These are phyloP conservation scores for Plectosphaerella sp. DNA, from an alignment of 2,329 filamentous ascomycete genomes.

Conservation along the genomic window DNA sequence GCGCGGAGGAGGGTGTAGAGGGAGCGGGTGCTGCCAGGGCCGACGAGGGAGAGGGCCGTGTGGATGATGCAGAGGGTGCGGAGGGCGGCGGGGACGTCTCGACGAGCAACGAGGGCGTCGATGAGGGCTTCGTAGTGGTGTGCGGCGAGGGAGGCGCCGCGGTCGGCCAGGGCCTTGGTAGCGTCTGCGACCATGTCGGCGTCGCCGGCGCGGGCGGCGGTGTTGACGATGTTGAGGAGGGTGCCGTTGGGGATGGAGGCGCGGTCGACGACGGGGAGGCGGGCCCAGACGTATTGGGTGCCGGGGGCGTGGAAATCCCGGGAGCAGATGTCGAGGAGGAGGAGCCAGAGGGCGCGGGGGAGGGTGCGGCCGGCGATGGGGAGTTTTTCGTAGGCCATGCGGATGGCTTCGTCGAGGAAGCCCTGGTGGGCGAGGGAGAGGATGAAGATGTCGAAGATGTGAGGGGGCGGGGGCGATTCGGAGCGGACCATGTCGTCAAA, in stretches of 20 bases:
- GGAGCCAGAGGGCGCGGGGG: slow-evolving; percentile 55
- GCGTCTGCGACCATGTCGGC: slow-evolving; percentile 65
- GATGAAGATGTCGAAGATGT: slow-evolving; percentile 76
- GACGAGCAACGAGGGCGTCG: slow-evolving; percentile 58
- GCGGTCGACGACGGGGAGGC: slow-evolving; percentile 38
- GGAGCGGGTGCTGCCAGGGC: slow-evolving; percentile 56
- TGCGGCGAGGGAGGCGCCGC: slow-evolving; percentile 51
- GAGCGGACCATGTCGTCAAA: slow-evolving; percentile 62
- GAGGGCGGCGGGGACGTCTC: slow-evolving; percentile 63
- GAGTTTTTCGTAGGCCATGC: slow-evolving; percentile 57
- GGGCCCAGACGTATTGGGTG: slow-evolving; percentile 66
- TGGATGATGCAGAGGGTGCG: slow-evolving; percentile 71
- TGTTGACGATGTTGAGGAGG: slow-evolving; percentile 64
- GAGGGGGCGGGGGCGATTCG: slow-evolving; percentile 47
- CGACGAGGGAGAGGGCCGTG: slow-evolving; percentile 53
- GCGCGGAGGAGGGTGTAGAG: slow-evolving; percentile 54
- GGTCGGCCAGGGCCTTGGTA: slow-evolving; percentile 58
- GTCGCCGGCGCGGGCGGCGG: slow-evolving; percentile 67
- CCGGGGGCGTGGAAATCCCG: slow-evolving; percentile 58
- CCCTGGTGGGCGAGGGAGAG: slow-evolving; percentile 66
- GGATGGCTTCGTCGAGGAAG: slow-evolving; percentile 74
- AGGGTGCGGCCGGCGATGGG: slow-evolving; percentile 22
- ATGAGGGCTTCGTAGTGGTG: slow-evolving; percentile 79
- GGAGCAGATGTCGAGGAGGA: slow-evolving; percentile 73
- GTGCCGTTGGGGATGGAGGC: slow-evolving; percentile 61